Evolutionary conservation across 768 basidiomycete genomes (phyloP).

Genomic region (Botryobasidium botryosum): DNA sequence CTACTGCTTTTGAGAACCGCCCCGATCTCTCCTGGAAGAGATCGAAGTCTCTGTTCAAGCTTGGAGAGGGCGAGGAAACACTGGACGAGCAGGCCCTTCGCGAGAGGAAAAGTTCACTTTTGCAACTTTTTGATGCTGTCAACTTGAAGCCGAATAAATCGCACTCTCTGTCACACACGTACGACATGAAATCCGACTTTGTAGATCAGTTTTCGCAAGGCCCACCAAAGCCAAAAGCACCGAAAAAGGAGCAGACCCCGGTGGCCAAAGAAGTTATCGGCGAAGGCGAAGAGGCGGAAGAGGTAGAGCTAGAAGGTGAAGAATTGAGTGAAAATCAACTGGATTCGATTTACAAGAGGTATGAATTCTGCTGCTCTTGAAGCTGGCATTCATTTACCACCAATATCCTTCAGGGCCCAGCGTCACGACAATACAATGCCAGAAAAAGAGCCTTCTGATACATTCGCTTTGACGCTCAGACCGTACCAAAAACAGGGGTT

Average conservation of each 20-base stretch:
- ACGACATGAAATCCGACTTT: constrained; percentile 17
- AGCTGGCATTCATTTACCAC: neutral
- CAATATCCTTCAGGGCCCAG: constrained; percentile 59
- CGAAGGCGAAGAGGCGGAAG: constrained; percentile 67
- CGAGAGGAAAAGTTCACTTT: constrained; percentile 59
- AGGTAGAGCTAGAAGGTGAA: constrained; percentile 56
- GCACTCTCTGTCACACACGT: constrained; percentile 25
- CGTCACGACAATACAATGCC: constrained; percentile 55
- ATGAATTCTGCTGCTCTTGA: constrained; percentile 6
- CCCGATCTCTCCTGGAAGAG: too few relatives aligned
- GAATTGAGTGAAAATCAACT: constrained; percentile 69
- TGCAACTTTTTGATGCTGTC: constrained; percentile 54
- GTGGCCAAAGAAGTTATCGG: constrained; percentile 50
- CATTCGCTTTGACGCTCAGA: constrained; percentile 59
- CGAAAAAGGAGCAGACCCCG: constrained; percentile 25
- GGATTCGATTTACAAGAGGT: constrained; percentile 75
- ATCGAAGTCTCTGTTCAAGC: constrained; percentile 15
- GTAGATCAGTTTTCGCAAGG: too few relatives aligned
- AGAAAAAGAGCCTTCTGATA: constrained; percentile 64
- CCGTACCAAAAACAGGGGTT: constrained; percentile 92
- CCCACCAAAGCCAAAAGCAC: constrained; percentile 19
- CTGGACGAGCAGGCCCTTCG: constrained; percentile 59
- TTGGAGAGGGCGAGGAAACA: constrained; percentile 55
- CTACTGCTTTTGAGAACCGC: constrained; percentile 55
- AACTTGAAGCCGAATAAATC: constrained; percentile 40